Percentiles rank a stretch among this genome's conserved stretches.
phyloP scores from a whole-genome alignment of 352 stramenopile species.

The Phytophthora hybrid region DNA sequence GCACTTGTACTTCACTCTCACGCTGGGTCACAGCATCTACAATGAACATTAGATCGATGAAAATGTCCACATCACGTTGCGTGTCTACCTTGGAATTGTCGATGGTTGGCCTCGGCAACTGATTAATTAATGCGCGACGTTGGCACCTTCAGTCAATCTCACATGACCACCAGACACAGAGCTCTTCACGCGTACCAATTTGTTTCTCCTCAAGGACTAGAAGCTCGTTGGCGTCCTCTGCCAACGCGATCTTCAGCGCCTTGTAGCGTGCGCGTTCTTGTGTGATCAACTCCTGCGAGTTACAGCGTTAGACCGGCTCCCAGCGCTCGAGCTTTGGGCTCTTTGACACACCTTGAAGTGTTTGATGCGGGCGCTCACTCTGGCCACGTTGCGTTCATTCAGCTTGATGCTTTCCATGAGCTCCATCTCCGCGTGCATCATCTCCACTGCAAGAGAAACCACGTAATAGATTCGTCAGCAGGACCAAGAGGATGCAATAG shows the following conservation, averaged over 20 bases:
- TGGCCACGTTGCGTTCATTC: slow-evolving; percentile 60
- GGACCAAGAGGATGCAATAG: neutral
- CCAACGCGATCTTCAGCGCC: slow-evolving; percentile 37
- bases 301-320: neutral
- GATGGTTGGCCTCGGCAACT: slow-evolving; percentile 60
- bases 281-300: slow-evolving; percentile 47
- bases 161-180: neutral
- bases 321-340: neutral
- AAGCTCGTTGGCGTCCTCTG: slow-evolving; percentile 42
- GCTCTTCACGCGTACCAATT: slow-evolving; percentile 34
- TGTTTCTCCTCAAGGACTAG: slow-evolving; percentile 54
- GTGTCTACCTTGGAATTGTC: slow-evolving; percentile 44
- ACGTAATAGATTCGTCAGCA: neutral
- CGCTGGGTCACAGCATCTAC: slow-evolving; percentile 46
- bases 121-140: neutral
- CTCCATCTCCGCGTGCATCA: slow-evolving; percentile 85
- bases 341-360: slow-evolving; percentile 55
- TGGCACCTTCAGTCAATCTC: slow-evolving; percentile 3
- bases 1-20: slow-evolving; percentile 44
- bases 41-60: slow-evolving; percentile 1
- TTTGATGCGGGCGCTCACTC: slow-evolving; percentile 55
- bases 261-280: slow-evolving; percentile 55
- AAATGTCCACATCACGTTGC: neutral
- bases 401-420: slow-evolving; percentile 74
- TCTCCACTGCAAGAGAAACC: slow-evolving; percentile 56